These are phyloP conservation scores for Septoria linicola DNA, from an alignment of 2,329 filamentous ascomycete species.

Conservation along the genomic window DNA sequence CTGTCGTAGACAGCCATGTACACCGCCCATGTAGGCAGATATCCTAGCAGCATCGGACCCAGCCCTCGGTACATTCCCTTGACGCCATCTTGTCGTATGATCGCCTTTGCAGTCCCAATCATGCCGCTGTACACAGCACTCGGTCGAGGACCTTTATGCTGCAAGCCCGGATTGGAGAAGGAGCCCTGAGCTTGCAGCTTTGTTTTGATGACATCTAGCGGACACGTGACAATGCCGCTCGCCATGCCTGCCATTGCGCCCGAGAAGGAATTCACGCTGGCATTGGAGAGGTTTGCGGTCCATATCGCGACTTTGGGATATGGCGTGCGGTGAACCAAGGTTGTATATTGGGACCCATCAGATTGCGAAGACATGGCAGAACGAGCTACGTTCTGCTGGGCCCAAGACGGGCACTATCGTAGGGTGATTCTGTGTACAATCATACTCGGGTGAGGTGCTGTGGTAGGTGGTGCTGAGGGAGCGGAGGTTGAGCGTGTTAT, in stretches of 20 bases:
- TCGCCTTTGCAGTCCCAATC: slow-evolving; percentile 78
- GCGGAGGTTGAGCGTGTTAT: background rate
- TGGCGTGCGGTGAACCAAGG: slow-evolving; percentile 28
- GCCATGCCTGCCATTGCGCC: slow-evolving; percentile 88
- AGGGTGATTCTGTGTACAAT: slow-evolving; percentile 20
- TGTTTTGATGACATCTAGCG: slow-evolving; percentile 98
- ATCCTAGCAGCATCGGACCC: slow-evolving; percentile 91
- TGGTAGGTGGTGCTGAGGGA: background rate
- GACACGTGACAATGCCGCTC: slow-evolving; percentile 91
- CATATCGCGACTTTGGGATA: slow-evolving; percentile 42
- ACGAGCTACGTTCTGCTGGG: slow-evolving; percentile 35
- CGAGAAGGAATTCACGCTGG: slow-evolving; percentile 73
- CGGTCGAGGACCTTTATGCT: slow-evolving; percentile 40
- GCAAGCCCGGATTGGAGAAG: slow-evolving; percentile 54
- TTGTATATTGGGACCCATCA: slow-evolving; percentile 25
- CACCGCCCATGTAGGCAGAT: slow-evolving; percentile 96
- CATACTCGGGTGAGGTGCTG: slow-evolving; percentile 30
- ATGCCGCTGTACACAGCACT: slow-evolving; percentile 76
- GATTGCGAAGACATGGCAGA: slow-evolving; percentile 34
- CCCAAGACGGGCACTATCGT: slow-evolving; percentile 33
- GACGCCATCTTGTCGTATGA: slow-evolving; percentile 84
- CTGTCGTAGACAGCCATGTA: slow-evolving; percentile 97
- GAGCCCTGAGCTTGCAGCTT: slow-evolving; percentile 94
- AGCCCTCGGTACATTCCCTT: slow-evolving; percentile 89
- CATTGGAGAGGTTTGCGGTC: slow-evolving; percentile 52